Base-by-base conservation (phyloP, 257 asterid species). In the Nicotiana tabacum region DNA sequence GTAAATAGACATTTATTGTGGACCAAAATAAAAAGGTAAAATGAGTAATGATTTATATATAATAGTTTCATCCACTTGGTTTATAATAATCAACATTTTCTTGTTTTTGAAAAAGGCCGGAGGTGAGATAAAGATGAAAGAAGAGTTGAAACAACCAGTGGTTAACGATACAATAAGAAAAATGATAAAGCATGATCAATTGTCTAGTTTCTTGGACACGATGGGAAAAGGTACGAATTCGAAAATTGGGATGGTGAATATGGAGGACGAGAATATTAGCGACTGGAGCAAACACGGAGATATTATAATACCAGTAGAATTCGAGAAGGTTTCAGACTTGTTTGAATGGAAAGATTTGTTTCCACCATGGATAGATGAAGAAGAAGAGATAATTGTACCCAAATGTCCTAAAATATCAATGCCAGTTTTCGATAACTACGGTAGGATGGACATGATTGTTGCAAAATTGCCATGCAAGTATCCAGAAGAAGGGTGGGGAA, bases 301-400 rank as follows among this genome's bases (percentile, higher is more conserved):
- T 3, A 61, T 82, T 0, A 18, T 61, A 24, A 9, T 83, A 4
- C 92, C 91, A 0, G 62, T 92, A 7, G 3, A 79, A 1, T 92
- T 95, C 24, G 89, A 91, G 2, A 77, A 32, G 66, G 96, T 91
- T 1, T 91, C 97, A 0, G 77, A 85, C 30, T 30, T 84, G 12
- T 89, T 95, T 21, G 87, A 89, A 78, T 95, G 98, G 98, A 86
- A 91, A 72, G 88, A 88, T 68, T 68, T 93, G 24, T 95, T 93
- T 80, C 98, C 98, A 8, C 96, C 91, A 48, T 95, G 98, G 98
- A 93, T 95, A 66, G 97, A 95, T 43, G 98, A 95, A 69, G 98
- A 95, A 58, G 98, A 95, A 66, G 98, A 95, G 79, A 86, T 69
- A 29, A 90, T 92, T 7, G 96, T 97, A 3, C 83, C 98, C 2